Conservation (phyloP, 2,329 filamentous ascomycete genomes). For the Hymenoscyphus repandus region DNA sequence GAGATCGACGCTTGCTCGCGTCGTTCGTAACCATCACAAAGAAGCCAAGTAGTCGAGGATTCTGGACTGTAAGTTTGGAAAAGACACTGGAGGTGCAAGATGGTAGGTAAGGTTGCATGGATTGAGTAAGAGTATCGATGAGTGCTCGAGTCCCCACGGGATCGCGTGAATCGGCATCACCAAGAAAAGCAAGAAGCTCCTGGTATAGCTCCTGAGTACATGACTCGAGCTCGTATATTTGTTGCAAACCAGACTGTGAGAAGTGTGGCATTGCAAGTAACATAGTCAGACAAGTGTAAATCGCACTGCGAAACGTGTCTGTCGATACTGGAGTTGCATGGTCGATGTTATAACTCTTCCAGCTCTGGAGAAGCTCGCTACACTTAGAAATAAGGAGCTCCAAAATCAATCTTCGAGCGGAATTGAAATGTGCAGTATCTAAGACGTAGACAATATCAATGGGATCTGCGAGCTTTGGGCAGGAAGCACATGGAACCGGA, state of each 20-base stretch:
- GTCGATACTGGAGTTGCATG: conserved; percentile 22
- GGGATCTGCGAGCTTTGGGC: conserved; percentile 14
- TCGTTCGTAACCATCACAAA: conserved; percentile 21
- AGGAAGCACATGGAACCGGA: conserved; percentile 16
- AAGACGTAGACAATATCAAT: conserved; percentile 12
- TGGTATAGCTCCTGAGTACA: conserved; percentile 14
- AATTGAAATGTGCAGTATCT: conserved; percentile 26
- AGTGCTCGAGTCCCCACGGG: conserved; percentile 16
- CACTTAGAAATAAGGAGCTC: conserved; percentile 29
- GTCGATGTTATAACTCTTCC: conserved; percentile 21
- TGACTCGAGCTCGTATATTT: conserved; percentile 17
- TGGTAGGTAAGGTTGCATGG: conserved; percentile 28
- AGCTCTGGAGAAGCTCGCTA: conserved; percentile 23
- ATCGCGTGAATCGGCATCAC: conserved; percentile 11
- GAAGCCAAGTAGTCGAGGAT: conserved; percentile 23
- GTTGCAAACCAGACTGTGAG: conserved; percentile 12
- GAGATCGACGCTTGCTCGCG: conserved; percentile 13
- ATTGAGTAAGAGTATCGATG: conserved; percentile 23
- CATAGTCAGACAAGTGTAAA: conserved; percentile 26
- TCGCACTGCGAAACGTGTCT: conserved; percentile 26
- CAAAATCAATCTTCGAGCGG: conserved; percentile 26
- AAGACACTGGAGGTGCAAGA: conserved; percentile 16
- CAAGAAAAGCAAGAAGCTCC: conserved; percentile 21
- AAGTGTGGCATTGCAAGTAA: conserved; percentile 24
- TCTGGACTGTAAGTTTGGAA: conserved; percentile 13